phyloP scores from a whole-genome alignment of 345 rosid genomes.

The Salix purpurea region DNA sequence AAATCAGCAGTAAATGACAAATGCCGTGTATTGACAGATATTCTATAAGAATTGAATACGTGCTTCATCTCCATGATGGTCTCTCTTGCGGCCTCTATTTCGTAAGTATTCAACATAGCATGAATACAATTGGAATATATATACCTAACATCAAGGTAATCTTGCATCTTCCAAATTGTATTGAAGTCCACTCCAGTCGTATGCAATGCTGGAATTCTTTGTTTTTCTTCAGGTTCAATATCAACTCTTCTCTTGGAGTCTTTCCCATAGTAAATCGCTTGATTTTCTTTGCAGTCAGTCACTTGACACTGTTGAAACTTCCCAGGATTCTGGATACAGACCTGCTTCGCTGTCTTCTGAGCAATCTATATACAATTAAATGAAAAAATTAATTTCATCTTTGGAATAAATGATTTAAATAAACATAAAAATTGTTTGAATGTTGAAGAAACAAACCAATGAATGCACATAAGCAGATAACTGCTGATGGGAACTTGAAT shows the following conservation, averaged over 20 bases:
- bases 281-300: slow-evolving; percentile 54
- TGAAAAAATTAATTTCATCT: neutral
- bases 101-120: slow-evolving; percentile 67
- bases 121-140: slow-evolving; percentile 76
- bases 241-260: slow-evolving; percentile 62
- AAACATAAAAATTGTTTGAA: neutral
- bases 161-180: slow-evolving; percentile 66
- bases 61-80: slow-evolving; percentile 81
- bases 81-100: slow-evolving; percentile 96
- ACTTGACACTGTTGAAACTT: slow-evolving; percentile 62
- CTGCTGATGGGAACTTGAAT: too few species aligned
- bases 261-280: slow-evolving; percentile 75
- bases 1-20: slow-evolving; percentile 77
- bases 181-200: slow-evolving; percentile 69
- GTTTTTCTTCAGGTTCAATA: slow-evolving; percentile 47
- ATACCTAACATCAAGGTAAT: slow-evolving; percentile 66
- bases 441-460: neutral
- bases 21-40: slow-evolving; percentile 74
- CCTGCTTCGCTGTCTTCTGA: slow-evolving; percentile 74
- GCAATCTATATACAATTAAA: slow-evolving; percentile 53
- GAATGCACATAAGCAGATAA: neutral
- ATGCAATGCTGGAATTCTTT: slow-evolving; percentile 58
- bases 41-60: slow-evolving; percentile 73
- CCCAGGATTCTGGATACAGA: slow-evolving; percentile 73
- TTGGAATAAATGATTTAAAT: neutral